Evolutionary conservation across 305 asterid species (phyloP).

Genomic region (Rubia peregrina): DNA sequence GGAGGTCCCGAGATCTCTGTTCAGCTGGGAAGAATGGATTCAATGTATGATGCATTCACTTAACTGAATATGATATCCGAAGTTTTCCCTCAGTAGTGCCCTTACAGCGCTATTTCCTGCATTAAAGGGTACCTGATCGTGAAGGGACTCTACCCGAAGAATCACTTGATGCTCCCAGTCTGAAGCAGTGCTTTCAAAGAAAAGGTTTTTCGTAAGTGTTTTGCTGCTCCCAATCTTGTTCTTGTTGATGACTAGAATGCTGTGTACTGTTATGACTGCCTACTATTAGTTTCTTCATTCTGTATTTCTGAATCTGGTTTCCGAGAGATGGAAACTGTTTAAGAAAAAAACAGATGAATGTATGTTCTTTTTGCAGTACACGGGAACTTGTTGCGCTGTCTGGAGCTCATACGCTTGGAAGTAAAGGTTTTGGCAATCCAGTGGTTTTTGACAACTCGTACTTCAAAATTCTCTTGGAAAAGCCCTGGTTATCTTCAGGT

Average conservation of each 20-base stretch:
- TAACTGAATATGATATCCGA: neutral
- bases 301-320: neutral
- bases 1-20: slow-evolving; percentile 80
- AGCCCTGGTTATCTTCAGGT: slow-evolving; percentile 86
- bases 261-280: neutral
- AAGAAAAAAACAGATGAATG: neutral
- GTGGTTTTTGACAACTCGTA: slow-evolving; percentile 71
- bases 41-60: slow-evolving; percentile 36
- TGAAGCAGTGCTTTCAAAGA: slow-evolving; percentile 54
- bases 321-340: neutral
- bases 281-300: neutral
- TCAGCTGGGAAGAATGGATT: slow-evolving; percentile 70
- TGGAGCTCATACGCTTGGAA: slow-evolving; percentile 90
- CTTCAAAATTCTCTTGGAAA: slow-evolving; percentile 71
- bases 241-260: slow-evolving; percentile 7
- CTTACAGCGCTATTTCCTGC: slow-evolving; percentile 9
- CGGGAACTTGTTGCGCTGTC: slow-evolving; percentile 86
- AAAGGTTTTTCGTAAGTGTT: slow-evolving; percentile 90
- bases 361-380: slow-evolving; percentile 31
- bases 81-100: neutral
- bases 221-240: slow-evolving; percentile 7
- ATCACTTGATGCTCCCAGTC: slow-evolving; percentile 50
- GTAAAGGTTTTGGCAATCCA: slow-evolving; percentile 90
- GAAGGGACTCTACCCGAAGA: slow-evolving; percentile 87
- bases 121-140: slow-evolving; percentile 70